A percentile compares a stretch with the other conserved stretches of the same genome.
Conservation (phyloP, 345 rosid genomes). For the Brassica cretica region DNA sequence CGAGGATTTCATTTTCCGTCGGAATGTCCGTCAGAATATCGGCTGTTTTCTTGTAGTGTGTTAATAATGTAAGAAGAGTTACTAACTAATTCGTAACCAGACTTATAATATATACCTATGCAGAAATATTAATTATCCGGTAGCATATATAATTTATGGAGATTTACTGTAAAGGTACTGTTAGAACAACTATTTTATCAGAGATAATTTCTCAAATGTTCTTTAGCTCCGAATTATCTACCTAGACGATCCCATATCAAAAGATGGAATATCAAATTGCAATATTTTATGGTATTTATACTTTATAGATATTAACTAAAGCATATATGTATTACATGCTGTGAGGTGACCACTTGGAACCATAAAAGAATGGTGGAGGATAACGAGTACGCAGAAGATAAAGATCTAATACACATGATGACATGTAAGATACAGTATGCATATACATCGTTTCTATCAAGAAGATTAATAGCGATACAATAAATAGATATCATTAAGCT, state of each 20-base stretch:
- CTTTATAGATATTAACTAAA: constrained; percentile 12
- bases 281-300: constrained; percentile 10
- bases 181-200: neutral
- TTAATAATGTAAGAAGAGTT: neutral
- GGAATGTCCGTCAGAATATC: too few relatives aligned
- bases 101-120: neutral
- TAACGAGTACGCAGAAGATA: constrained; percentile 22
- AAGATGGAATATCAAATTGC: constrained; percentile 2
- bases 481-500: neutral
- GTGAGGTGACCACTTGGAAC: constrained; percentile 20
- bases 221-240: neutral
- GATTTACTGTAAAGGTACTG: neutral
- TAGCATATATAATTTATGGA: neutral
- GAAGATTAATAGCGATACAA: neutral
- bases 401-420: constrained; percentile 11
- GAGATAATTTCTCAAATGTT: neutral
- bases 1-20: too few relatives aligned
- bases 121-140: neutral
- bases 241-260: neutral
- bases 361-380: constrained; percentile 38
- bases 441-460: constrained; percentile 9
- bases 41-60: too few relatives aligned
- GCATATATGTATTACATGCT: constrained; percentile 24
- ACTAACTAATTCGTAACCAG: neutral
- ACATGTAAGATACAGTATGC: constrained; percentile 14